Evolutionary conservation across 768 basidiomycete genomes (phyloP).

Genomic region (Pulveroboletus ravenelii): DNA sequence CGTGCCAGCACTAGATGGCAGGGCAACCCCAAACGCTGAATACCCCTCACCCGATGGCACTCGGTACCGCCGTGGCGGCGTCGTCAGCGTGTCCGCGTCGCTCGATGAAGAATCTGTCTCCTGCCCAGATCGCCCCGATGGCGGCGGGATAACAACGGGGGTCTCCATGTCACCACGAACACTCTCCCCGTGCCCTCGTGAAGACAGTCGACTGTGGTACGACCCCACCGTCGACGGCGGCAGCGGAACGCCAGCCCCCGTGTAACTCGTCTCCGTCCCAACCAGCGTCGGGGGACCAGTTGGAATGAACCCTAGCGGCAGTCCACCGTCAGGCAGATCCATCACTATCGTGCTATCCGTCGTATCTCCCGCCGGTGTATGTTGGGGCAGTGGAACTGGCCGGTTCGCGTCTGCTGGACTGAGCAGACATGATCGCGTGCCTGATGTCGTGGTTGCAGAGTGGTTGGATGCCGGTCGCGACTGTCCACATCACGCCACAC

Average conservation of each 20-base stretch:
- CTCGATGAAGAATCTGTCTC: conserved; percentile 30
- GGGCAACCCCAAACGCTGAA: conserved; percentile 10
- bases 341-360: conserved; percentile 20
- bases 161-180: conserved; percentile 1
- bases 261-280: conserved; percentile 17
- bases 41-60: conserved; percentile 18
- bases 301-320: conserved; percentile 38
- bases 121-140: conserved; percentile 11
- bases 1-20: conserved; percentile 14
- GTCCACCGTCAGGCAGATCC: conserved; percentile 22
- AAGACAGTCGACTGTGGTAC: conserved; percentile 23
- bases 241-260: conserved; percentile 28
- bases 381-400: conserved; percentile 29
- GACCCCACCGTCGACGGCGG: conserved; percentile 28
- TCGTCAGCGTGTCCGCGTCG: conserved; percentile 34
- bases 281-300: conserved; percentile 18
- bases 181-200: conserved; percentile 8
- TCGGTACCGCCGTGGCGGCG: conserved; percentile 25
- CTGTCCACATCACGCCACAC: conserved; percentile 16
- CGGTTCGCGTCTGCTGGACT: conserved; percentile 39
- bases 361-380: conserved; percentile 2
- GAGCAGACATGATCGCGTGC: conserved; percentile 28
- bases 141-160: conserved; percentile 28
- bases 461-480: conserved; percentile 37
- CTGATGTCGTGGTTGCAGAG: conserved; percentile 25